These are phyloP conservation scores for Ophiostoma populinum DNA, from an alignment of 2,329 filamentous ascomycete species.

Conservation along the genomic window DNA sequence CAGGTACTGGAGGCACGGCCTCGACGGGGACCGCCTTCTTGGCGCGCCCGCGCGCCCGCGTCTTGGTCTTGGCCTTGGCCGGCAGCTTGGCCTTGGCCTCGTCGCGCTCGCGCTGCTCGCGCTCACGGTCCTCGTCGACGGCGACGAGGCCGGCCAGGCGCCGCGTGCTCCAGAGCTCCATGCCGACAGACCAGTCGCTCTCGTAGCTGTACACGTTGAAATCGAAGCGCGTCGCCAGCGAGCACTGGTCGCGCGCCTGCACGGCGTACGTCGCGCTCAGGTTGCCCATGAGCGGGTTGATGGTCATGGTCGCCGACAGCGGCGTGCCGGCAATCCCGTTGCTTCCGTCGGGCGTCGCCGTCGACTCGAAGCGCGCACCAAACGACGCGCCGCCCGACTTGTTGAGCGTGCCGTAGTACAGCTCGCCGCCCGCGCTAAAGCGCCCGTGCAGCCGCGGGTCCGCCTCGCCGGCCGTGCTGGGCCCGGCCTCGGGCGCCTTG, in stretches of 20 bases:
- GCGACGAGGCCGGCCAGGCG: constrained; percentile 22
- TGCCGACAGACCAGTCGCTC: constrained; percentile 78
- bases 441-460: constrained; percentile 45
- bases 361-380: constrained; percentile 73
- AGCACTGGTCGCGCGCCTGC: constrained; percentile 64
- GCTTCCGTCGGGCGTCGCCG: constrained; percentile 20
- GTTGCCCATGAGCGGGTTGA: constrained; percentile 90
- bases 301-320: constrained; percentile 78
- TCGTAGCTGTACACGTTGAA: constrained; percentile 99
- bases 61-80: background rate
- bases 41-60: too few relatives aligned
- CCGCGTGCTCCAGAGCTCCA: constrained; percentile 74
- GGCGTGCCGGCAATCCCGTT: constrained; percentile 69
- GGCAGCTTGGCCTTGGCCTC: background rate
- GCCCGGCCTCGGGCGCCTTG: background rate
- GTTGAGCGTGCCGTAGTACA: constrained; percentile 91
- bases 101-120: background rate
- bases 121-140: constrained; percentile 13
- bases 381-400: constrained; percentile 86
- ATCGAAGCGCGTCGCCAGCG: constrained; percentile 78
- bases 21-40: too few relatives aligned
- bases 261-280: constrained; percentile 85
- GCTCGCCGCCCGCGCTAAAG: constrained; percentile 78
- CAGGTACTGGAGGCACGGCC: too few relatives aligned
- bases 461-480: background rate